A percentile compares a stretch with the other conserved stretches of the same genome.
Evolutionary conservation across 2,329 filamentous ascomycete genomes (phyloP).

Genomic region (Pseudogymnoascus sp.): DNA sequence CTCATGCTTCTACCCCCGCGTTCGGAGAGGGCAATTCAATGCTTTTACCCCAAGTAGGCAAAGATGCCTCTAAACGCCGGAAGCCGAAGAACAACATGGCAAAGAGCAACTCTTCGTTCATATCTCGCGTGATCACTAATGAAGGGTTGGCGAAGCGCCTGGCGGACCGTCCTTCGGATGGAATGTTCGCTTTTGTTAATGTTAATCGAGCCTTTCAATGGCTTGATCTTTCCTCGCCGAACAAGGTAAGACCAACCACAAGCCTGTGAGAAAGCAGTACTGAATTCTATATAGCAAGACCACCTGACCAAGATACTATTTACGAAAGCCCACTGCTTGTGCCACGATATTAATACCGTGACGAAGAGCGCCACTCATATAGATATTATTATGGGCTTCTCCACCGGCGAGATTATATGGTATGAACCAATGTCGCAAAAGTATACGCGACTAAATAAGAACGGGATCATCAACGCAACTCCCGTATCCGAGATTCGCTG

Average conservation of each 20-base stretch:
- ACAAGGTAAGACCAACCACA: conserved; percentile 43
- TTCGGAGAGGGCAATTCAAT: conserved; percentile 84
- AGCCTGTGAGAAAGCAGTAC: neutral
- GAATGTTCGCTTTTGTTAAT: conserved; percentile 86
- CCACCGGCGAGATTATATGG: conserved; percentile 95
- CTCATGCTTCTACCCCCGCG: conserved; percentile 43
- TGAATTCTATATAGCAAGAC: conserved; percentile 37
- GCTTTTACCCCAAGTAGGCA: conserved; percentile 52
- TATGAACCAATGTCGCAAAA: conserved; percentile 95
- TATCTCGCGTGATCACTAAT: conserved; percentile 90
- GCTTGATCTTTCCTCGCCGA: conserved; percentile 75
- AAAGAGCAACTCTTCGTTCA: conserved; percentile 97
- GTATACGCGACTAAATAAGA: conserved; percentile 94
- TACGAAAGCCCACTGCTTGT: conserved; percentile 90
- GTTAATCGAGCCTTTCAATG: conserved; percentile 94
- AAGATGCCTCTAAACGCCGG: conserved; percentile 69
- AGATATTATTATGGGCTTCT: conserved; percentile 92
- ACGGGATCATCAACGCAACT: conserved; percentile 80
- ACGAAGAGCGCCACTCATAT: conserved; percentile 76
- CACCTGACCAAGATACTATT: conserved; percentile 94
- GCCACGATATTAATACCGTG: conserved; percentile 80
- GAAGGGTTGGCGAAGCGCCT: conserved; percentile 72
- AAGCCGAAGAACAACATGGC: conserved; percentile 98
- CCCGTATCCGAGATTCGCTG: conserved; percentile 83
- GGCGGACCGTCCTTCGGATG: conserved; percentile 67